Percentiles rank a stretch among this genome's conserved stretches.
phyloP scores from a whole-genome alignment of 2,329 filamentous ascomycete genomes.

The Ophiostoma populinum region DNA sequence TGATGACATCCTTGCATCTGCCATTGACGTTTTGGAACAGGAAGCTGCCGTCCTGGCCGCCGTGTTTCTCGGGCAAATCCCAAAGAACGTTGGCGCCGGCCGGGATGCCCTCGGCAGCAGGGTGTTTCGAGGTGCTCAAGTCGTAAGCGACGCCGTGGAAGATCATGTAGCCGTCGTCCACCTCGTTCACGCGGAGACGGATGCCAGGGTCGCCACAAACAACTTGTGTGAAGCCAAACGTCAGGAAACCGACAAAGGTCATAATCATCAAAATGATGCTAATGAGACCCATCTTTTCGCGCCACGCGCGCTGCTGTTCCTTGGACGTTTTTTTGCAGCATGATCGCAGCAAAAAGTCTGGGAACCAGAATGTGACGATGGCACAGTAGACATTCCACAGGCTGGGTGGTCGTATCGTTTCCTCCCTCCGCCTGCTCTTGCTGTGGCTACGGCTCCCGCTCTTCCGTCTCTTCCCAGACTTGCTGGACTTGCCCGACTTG shows the following conservation, averaged over 20 bases:
- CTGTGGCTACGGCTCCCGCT: slow-evolving; percentile 21
- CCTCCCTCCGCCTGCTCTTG: slow-evolving; percentile 33
- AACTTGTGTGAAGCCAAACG: slow-evolving; percentile 83
- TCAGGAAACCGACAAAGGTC: slow-evolving; percentile 80
- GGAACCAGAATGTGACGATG: slow-evolving; percentile 86
- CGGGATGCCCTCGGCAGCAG: slow-evolving; percentile 62
- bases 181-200: slow-evolving; percentile 67
- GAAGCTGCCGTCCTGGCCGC: slow-evolving; percentile 88
- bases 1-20: slow-evolving; percentile 84
- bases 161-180: slow-evolving; percentile 76
- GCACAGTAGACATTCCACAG: slow-evolving; percentile 94
- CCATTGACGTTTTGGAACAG: slow-evolving; percentile 98
- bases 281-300: slow-evolving; percentile 93
- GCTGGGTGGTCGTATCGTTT: slow-evolving; percentile 58
- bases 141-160: slow-evolving; percentile 89
- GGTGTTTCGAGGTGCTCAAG: slow-evolving; percentile 59
- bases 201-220: slow-evolving; percentile 62
- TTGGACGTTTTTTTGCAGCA: slow-evolving; percentile 76
- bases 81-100: slow-evolving; percentile 63
- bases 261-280: slow-evolving; percentile 85
- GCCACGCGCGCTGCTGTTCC: slow-evolving; percentile 82
- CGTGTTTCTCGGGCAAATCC: slow-evolving; percentile 65
- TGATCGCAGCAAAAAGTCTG: slow-evolving; percentile 66
- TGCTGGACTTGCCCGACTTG: slow-evolving; percentile 10
- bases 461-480: slow-evolving; percentile 49